Percentiles rank a stretch among this genome's conserved stretches.
phyloP scores from a whole-genome alignment of 1,284 basidiomycete genomes.

The Caloboletus inedulis region DNA sequence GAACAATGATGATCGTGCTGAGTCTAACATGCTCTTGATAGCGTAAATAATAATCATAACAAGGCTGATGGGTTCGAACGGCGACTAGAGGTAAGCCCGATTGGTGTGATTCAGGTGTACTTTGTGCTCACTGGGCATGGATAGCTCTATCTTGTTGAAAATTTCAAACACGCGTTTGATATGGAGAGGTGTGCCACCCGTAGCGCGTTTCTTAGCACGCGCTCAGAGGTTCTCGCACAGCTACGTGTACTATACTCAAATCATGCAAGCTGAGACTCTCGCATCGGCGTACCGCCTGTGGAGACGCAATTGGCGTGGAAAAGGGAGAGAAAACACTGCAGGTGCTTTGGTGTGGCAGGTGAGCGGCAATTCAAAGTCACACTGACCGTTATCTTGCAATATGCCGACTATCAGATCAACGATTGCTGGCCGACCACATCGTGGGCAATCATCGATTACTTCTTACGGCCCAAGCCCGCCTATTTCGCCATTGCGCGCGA shows the following conservation, averaged over 20 bases:
- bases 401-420: conserved; percentile 50
- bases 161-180: conserved; percentile 86
- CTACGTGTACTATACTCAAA: conserved; percentile 78
- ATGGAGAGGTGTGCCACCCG: conserved; percentile 61
- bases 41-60: conserved; percentile 79
- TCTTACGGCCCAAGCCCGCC: conserved; percentile 72
- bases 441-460: conserved; percentile 80
- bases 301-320: conserved; percentile 74
- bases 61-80: conserved; percentile 88
- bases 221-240: conserved; percentile 31
- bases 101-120: conserved; percentile 3
- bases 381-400: background rate
- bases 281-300: conserved; percentile 74
- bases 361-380: conserved; percentile 12
- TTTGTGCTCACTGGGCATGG: conserved; percentile 2
- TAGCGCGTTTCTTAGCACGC: background rate
- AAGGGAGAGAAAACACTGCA: conserved; percentile 65
- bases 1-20: conserved; percentile 12
- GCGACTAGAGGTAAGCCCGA: conserved; percentile 64
- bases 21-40: conserved; percentile 27
- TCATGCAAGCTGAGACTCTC: conserved; percentile 81
- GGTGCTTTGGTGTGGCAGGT: conserved; percentile 84
- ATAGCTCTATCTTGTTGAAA: conserved; percentile 83
- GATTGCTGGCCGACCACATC: conserved; percentile 82
- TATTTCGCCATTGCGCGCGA: conserved; percentile 71